Conservation (phyloP, 805 yeast species). For the Yarrowia hollandica region DNA sequence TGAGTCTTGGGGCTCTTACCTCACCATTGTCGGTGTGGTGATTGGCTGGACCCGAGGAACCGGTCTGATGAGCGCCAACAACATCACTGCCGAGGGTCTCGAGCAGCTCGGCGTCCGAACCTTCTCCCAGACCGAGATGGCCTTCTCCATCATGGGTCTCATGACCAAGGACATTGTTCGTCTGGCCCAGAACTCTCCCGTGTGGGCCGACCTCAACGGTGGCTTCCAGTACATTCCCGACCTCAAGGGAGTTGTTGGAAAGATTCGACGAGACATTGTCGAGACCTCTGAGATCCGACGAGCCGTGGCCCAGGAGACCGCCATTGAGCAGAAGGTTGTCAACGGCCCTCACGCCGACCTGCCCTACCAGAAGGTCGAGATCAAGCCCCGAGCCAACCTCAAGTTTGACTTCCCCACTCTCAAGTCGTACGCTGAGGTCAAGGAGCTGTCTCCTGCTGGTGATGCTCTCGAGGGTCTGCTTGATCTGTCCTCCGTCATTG, state of each 20-base stretch:
- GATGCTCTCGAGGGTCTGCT: constrained; percentile 74
- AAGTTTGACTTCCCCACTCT: constrained; percentile 89
- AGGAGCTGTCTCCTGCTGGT: constrained; percentile 55
- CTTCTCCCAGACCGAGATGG: constrained; percentile 98
- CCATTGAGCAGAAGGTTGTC: constrained; percentile 81
- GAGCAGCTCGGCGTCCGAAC: constrained; percentile 96
- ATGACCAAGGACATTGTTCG: constrained; percentile 82
- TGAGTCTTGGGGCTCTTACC: constrained; percentile 92
- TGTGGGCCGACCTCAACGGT: constrained; percentile 98
- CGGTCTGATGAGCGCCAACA: constrained; percentile 96
- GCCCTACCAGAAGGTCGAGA: constrained; percentile 71
- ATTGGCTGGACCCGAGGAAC: constrained; percentile 99
- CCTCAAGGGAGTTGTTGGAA: constrained; percentile 81
- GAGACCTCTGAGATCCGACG: constrained; percentile 90
- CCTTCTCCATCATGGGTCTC: constrained; percentile 93
- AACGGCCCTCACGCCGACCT: constrained; percentile 87
- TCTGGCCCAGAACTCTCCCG: constrained; percentile 89
- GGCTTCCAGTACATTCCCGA: constrained; percentile 93
- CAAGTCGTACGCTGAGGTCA: constrained; percentile 73
- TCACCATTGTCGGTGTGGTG: constrained; percentile 96
- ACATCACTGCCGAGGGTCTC: constrained; percentile 95
- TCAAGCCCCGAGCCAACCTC: constrained; percentile 94
- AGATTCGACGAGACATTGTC: constrained; percentile 68
- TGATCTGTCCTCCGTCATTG: constrained; percentile 88
- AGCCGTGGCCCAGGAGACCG: constrained; percentile 91